Conservation (phyloP, 768 basidiomycete species). For the Phlegmacium glaucopus region DNA sequence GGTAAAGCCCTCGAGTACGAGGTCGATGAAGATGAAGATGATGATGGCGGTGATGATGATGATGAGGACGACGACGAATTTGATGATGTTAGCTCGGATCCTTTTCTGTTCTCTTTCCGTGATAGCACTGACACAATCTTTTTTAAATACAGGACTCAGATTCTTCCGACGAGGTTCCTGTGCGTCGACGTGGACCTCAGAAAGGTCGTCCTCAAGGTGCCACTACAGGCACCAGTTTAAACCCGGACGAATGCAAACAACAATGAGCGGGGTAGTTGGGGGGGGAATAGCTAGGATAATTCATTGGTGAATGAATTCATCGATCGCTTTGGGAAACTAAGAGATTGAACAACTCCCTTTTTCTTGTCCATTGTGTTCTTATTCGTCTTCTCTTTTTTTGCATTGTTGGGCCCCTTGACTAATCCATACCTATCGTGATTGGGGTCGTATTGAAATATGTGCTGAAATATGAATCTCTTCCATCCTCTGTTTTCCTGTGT, state of each 20-base stretch:
- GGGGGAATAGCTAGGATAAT: neutral
- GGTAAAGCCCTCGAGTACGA: conserved; percentile 93
- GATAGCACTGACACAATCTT: conserved; percentile 3
- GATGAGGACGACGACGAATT: conserved; percentile 60
- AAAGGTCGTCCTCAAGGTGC: conserved; percentile 45
- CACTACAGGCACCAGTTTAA: conserved; percentile 43
- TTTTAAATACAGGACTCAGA: conserved; percentile 55
- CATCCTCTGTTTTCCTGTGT: too few species aligned
- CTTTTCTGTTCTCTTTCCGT: conserved; percentile 5
- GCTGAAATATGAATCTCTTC: too few species aligned
- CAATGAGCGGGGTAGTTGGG: conserved; percentile 44
- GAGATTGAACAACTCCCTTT: neutral
- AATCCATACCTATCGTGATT: too few species aligned
- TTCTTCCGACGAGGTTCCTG: conserved; percentile 63
- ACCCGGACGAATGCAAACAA: conserved; percentile 90
- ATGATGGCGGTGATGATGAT: conserved; percentile 56
- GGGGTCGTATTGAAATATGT: too few species aligned
- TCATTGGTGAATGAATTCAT: neutral
- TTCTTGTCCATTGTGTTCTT: too few species aligned
- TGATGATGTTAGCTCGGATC: conserved; percentile 41
- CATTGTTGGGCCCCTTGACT: too few species aligned
- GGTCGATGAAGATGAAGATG: conserved; percentile 51
- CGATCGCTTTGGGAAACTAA: neutral
- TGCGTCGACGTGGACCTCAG: conserved; percentile 53
- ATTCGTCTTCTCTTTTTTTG: too few species aligned